Evolutionary conservation across 2,329 filamentous ascomycete species (phyloP).

Genomic region (Pseudogymnoascus sp.): DNA sequence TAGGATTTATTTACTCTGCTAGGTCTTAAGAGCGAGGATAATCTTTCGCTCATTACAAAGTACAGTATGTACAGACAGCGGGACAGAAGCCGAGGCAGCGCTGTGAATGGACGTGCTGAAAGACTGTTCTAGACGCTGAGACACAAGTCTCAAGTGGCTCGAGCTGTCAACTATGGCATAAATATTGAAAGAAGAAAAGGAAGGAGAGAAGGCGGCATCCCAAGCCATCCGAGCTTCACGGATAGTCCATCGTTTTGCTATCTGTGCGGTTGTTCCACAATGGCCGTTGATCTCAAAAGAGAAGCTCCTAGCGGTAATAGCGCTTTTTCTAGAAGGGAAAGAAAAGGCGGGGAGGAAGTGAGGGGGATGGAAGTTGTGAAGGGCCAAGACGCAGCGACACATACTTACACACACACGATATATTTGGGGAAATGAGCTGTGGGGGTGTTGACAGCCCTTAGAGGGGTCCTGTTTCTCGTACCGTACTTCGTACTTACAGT

Average conservation of each 20-base stretch:
- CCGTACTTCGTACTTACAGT: not conserved
- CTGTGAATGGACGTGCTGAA: not conserved
- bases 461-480: not conserved
- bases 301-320: not conserved
- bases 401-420: not conserved
- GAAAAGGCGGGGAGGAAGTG: not conserved
- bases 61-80: not conserved
- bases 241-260: not conserved
- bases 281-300: not conserved
- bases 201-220: not conserved
- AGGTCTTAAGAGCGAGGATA: not conserved
- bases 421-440: not conserved
- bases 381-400: not conserved
- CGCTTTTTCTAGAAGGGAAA: not conserved
- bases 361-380: not conserved
- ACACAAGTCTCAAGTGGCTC: not conserved
- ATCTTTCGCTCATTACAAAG: not conserved
- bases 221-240: not conserved
- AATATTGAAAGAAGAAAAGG: not conserved
- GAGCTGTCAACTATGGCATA: not conserved
- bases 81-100: not conserved
- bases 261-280: not conserved
- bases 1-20: not conserved
- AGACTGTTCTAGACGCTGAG: not conserved
- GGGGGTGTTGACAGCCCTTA: not conserved